Conservation (phyloP, 2,329 filamentous ascomycete genomes). For the Aplosporella prunicola region DNA sequence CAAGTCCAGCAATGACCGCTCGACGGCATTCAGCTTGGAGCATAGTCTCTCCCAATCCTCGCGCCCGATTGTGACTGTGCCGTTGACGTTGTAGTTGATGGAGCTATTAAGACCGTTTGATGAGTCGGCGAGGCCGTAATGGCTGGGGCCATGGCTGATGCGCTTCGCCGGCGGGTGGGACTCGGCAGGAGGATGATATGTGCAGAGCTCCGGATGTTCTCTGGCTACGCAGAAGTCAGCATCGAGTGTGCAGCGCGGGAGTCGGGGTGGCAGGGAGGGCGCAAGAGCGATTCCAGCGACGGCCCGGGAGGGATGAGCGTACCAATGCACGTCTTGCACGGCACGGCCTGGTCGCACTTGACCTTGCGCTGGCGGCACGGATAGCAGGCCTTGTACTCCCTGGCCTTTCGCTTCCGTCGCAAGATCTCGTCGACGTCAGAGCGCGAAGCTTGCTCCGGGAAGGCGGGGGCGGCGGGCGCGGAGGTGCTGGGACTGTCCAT, state of each 20-base stretch:
- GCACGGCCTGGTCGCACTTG: conserved; percentile 39
- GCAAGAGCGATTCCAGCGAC: not conserved
- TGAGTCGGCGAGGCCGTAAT: not conserved
- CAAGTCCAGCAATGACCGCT: conserved; percentile 38
- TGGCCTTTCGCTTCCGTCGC: conserved; percentile 40
- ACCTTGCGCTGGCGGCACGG: conserved; percentile 39
- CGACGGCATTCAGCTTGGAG: conserved; percentile 38
- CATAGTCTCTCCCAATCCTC: conserved; percentile 41
- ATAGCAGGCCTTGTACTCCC: conserved; percentile 42
- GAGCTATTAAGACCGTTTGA: conserved; percentile 3
- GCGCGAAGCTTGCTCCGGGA: conserved; percentile 25
- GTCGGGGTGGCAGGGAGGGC: not conserved
- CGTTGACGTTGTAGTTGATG: conserved; percentile 22
- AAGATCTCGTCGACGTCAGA: conserved; percentile 42
- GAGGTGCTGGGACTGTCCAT: conserved; percentile 10
- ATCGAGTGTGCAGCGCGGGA: not conserved
- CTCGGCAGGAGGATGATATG: conserved; percentile 32
- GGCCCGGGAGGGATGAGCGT: conserved; percentile 1
- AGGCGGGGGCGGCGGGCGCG: not conserved
- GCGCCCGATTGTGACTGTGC: conserved; percentile 31
- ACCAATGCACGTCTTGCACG: conserved; percentile 42
- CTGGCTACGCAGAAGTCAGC: conserved; percentile 14
- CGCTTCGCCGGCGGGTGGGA: conserved; percentile 32
- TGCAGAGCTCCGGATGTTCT: conserved; percentile 43
- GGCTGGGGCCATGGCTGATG: conserved; percentile 13